These are phyloP conservation scores for Trametes villosa DNA, from an alignment of 768 basidiomycete genomes.

Conservation along the genomic window DNA sequence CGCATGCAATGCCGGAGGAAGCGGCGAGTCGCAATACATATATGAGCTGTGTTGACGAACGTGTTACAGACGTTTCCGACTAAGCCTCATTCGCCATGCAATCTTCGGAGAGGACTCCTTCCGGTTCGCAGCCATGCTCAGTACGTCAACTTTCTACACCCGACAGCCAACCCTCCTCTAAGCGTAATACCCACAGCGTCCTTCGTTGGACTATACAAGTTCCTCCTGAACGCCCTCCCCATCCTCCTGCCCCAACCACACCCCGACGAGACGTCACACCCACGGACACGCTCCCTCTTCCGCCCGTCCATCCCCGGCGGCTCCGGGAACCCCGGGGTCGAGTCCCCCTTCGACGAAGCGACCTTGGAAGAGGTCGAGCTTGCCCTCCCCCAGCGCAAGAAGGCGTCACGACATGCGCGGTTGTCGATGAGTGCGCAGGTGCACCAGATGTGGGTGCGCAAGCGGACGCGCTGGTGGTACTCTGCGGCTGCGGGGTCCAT, in stretches of 20 bases:
- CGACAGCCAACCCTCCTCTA: neutral
- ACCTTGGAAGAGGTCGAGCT: conserved; percentile 26
- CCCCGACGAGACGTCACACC: conserved; percentile 32
- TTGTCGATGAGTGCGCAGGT: conserved; percentile 67
- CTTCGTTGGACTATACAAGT: conserved; percentile 79
- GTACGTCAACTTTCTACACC: conserved; percentile 39
- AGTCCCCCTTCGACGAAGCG: conserved; percentile 26
- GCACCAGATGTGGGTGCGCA: conserved; percentile 64
- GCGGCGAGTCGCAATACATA: too few species aligned
- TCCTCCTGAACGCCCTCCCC: conserved; percentile 77
- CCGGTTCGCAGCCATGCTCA: conserved; percentile 88
- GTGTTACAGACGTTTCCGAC: conserved; percentile 58
- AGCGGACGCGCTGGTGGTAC: conserved; percentile 77
- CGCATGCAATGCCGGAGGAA: too few species aligned
- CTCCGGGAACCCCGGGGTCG: neutral
- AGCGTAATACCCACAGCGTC: conserved; percentile 49
- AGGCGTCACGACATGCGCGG: conserved; percentile 42
- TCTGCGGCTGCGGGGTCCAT: conserved; percentile 77
- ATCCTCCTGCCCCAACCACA: conserved; percentile 57
- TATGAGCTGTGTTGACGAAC: neutral
- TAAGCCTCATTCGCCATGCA: conserved; percentile 75
- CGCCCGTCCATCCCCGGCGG: conserved; percentile 4
- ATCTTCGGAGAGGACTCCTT: conserved; percentile 83
- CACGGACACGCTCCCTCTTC: conserved; percentile 29
- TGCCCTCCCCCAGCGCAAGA: conserved; percentile 8